Evolutionary conservation across 1,284 basidiomycete species (phyloP).

Genomic region (Phellinidium pouzarii): DNA sequence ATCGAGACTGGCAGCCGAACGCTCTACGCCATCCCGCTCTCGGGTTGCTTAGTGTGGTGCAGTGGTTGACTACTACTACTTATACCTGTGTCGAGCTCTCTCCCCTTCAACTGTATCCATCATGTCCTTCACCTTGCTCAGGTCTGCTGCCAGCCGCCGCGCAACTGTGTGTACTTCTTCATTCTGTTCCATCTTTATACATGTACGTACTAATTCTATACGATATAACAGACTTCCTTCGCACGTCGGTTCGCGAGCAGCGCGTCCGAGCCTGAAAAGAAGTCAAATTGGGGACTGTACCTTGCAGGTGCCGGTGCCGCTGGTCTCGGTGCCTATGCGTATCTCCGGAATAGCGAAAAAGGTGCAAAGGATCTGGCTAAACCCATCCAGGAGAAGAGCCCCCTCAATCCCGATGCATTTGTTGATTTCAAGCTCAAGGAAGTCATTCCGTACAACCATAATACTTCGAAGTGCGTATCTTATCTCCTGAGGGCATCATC

Average conservation of each 20-base stretch:
- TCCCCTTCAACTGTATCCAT: slow-evolving; percentile 1
- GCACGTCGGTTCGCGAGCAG: slow-evolving; percentile 39
- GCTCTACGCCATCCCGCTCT: no score
- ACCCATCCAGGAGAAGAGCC: slow-evolving; percentile 47
- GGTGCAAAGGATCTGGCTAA: slow-evolving; percentile 21
- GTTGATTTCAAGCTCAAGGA: slow-evolving; percentile 79
- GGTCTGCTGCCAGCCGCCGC: slow-evolving; percentile 4
- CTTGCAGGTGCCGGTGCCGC: slow-evolving; percentile 44
- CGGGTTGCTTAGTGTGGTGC: no score
- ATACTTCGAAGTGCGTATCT: slow-evolving; percentile 58
- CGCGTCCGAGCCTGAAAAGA: slow-evolving; percentile 34
- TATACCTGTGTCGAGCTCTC: not conserved
- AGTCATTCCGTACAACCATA: slow-evolving; percentile 89
- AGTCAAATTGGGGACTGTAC: slow-evolving; percentile 44
- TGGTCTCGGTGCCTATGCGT: slow-evolving; percentile 47
- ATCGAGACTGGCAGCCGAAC: no score
- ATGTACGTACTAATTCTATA: not conserved
- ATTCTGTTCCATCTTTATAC: not conserved
- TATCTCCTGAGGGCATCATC: slow-evolving; percentile 1
- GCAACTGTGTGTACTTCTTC: slow-evolving; percentile 6
- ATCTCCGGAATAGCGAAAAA: slow-evolving; percentile 27
- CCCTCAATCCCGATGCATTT: slow-evolving; percentile 69
- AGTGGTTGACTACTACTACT: no score
- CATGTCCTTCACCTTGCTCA: slow-evolving; percentile 17
- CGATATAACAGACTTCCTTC: slow-evolving; percentile 21